Base-by-base conservation (phyloP, 2,329 filamentous ascomycete genomes). In the Diaporthe australafricana region DNA sequence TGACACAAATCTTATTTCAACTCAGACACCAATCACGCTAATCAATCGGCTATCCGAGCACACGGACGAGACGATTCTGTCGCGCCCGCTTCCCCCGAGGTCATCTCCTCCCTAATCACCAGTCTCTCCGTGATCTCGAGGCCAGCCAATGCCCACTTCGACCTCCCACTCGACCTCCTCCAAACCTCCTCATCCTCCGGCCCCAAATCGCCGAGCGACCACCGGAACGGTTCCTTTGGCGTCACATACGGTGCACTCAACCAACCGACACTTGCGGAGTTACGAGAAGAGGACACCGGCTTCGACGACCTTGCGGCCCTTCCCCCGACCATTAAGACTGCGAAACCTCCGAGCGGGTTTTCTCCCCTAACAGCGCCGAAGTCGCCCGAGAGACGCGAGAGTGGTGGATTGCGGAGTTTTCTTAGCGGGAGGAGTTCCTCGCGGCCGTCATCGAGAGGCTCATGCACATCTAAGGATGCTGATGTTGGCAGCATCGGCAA, bases 261-360 rank as follows among this genome's bases (percentile, higher is more conserved):
- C 63, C 83, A 87, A 57, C 84, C 87, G 5, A 83, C 85, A 22
- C 82, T 86, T 40, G 85, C 86, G 67, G 85, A 89, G 22, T 78
- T 86, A 16, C 78, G 84, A 55, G 84, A 88, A 62, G 84, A 87
- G 45, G 79, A 82, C 71, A 76, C 84, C 7, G 84, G 87, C 14
- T 81, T 91, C 75, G 87, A 91, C 81, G 88, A 92, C 69, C 83
- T 91, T 55, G 87, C 90, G 38, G 90, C 90, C 27, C 84, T 85
- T 60, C 84, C 94, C 16, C 94, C 95, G 22, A 89, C 96, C 69
- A 89, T 97, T 76, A 91, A 92, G 75, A 97, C 95, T 40, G 90
- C 94, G 40, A 95, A 95, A 80, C 92, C 92, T 9, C 93, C 93
- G 0, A 94, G 93, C 65, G 93, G 93, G 68, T 90, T 91, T 77